phyloP scores from a whole-genome alignment of 2,329 filamentous ascomycete species.

The Sclerotinia sclerotiorum region DNA sequence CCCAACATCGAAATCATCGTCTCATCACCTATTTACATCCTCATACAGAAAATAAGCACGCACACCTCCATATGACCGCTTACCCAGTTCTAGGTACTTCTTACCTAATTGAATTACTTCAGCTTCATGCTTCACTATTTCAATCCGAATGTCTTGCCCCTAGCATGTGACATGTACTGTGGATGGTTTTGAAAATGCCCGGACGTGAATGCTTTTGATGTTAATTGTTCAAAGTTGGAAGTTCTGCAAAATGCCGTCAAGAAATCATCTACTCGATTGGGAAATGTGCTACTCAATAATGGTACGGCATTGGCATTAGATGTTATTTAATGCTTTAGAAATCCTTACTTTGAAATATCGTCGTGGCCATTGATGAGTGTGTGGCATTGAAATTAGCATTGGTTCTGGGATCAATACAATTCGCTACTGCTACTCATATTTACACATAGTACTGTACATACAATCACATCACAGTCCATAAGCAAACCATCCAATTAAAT shows the following conservation, averaged over 20 bases:
- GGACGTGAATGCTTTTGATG: background rate
- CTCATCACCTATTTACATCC: no score
- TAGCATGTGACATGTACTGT: background rate
- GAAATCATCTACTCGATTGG: no score
- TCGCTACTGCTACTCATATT: no score
- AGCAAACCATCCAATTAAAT: slow-evolving; percentile 4
- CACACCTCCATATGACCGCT: no score
- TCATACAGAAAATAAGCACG: no score
- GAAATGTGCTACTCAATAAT: no score
- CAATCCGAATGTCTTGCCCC: background rate
- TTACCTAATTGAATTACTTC: no score
- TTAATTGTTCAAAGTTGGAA: background rate
- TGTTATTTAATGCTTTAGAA: background rate
- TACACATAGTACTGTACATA: no score
- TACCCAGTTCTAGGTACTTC: no score
- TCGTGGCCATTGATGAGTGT: background rate
- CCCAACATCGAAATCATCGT: no score
- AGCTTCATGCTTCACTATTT: background rate
- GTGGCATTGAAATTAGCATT: background rate
- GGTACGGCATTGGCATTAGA: no score
- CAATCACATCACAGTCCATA: background rate
- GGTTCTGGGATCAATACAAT: background rate
- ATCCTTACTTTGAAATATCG: background rate
- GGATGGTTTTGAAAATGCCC: background rate
- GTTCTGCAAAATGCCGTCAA: no score